phyloP scores from a whole-genome alignment of 2,329 filamentous ascomycete genomes.

The Colletotrichum lentis region DNA sequence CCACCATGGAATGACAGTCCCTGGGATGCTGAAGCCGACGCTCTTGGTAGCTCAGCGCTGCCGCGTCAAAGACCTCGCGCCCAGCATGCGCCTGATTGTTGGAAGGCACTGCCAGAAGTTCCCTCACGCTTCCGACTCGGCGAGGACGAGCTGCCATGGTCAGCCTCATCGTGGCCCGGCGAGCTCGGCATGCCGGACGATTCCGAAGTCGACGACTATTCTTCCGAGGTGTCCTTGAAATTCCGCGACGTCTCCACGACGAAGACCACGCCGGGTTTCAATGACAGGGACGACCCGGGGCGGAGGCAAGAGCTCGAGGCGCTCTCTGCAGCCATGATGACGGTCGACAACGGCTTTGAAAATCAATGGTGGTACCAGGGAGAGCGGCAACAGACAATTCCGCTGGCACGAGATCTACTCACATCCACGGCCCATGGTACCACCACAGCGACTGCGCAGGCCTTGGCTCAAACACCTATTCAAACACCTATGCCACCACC shows the following conservation, averaged over 20 bases:
- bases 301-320: slow-evolving; percentile 53
- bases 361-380: slow-evolving; percentile 67
- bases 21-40: slow-evolving; percentile 53
- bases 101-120: slow-evolving; percentile 55
- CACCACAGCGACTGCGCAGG: slow-evolving; percentile 9
- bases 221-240: slow-evolving; percentile 34
- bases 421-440: slow-evolving; percentile 31
- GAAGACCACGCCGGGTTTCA: background rate
- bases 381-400: slow-evolving; percentile 41
- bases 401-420: slow-evolving; percentile 42
- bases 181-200: slow-evolving; percentile 31
- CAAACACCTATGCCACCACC: slow-evolving; percentile 10
- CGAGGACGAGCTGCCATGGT: slow-evolving; percentile 60
- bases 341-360: slow-evolving; percentile 66
- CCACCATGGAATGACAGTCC: slow-evolving; percentile 57
- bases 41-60: slow-evolving; percentile 44
- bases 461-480: no score
- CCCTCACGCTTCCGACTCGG: slow-evolving; percentile 54
- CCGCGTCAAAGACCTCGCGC: slow-evolving; percentile 38
- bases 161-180: slow-evolving; percentile 48
- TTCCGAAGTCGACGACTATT: slow-evolving; percentile 25
- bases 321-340: slow-evolving; percentile 63
- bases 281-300: slow-evolving; percentile 28
- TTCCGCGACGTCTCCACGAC: slow-evolving; percentile 30
- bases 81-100: slow-evolving; percentile 43